Evolutionary conservation across 129 eudicot species (phyloP).

Genomic region (Tanacetum coccineum): DNA sequence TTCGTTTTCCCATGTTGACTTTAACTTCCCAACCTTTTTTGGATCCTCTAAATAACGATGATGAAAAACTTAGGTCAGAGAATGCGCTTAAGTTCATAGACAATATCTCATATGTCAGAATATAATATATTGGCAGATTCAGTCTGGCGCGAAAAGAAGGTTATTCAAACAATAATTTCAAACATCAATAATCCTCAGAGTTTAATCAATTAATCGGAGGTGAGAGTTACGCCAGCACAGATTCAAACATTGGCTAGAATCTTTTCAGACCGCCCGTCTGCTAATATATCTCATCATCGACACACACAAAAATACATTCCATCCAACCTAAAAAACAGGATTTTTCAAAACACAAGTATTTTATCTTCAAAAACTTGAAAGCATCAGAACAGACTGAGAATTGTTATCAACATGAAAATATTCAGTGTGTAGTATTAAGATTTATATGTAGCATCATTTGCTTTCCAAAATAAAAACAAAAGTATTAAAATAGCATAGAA

Average conservation of each 20-base stretch:
- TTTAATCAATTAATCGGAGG: slow-evolving; percentile 36
- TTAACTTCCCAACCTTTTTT: no score
- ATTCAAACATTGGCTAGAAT: slow-evolving; percentile 99
- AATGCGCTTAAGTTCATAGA: slow-evolving; percentile 35
- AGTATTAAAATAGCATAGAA: no score
- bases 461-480: slow-evolving; percentile 17
- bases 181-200: slow-evolving; percentile 44
- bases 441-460: slow-evolving; percentile 39
- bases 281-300: slow-evolving; percentile 62
- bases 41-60: no score
- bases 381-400: no score
- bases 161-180: neutral
- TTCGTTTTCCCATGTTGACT: no score
- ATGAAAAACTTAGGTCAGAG: slow-evolving; percentile 35
- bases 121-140: slow-evolving; percentile 39
- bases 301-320: neutral
- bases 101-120: slow-evolving; percentile 78
- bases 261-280: slow-evolving; percentile 99
- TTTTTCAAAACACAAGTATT: neutral
- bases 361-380: no score
- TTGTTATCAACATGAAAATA: slow-evolving; percentile 52
- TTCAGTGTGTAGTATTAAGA: slow-evolving; percentile 56
- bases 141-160: slow-evolving; percentile 23
- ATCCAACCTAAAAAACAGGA: neutral
- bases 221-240: no score